Base-by-base conservation (phyloP, 2,329 filamentous ascomycete species). In the Onygena corvina region DNA sequence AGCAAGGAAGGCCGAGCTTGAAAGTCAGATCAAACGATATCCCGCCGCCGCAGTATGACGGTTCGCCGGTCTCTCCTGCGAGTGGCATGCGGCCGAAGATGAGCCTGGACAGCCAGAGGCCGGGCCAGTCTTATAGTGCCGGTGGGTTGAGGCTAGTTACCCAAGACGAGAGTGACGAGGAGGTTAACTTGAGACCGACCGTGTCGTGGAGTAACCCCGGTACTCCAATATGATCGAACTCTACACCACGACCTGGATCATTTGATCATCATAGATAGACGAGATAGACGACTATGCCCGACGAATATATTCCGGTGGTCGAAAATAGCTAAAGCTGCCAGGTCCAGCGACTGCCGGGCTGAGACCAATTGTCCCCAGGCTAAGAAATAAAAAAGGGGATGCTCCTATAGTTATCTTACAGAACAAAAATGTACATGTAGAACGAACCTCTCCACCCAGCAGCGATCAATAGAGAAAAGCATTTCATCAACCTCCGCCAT, bases 11-110 rank as follows among this genome's bases (percentile, higher is more conserved):
- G 14, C 31, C 49, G 25, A 52, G 36, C 12, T 11, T 53, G 38
- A 50, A 50, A 3, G 38, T 48, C 6, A 48, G 42, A n/a, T 36
- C 47, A 23, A 47, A 44, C 31, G 52, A 53, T 31, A 31, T 51
- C 12, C 33, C 20, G 12, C 49, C 48, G 5, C 46, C 5, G 8
- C 42, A 33, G 9, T 35, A 4, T 18, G 33, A 14, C n/a, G 21
- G 25, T 35, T 53, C 51, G 4, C 48, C 51, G n/a, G 46, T 48
- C 30, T 53, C 51, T 18, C 51, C 48, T 25, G 50, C 40, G 4
- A 49, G 48, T 6, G 49, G 38, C 12, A 20, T 42, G 25, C 7
- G 38, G 23, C 38, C 38, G 9, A 42, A 42, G 21, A 42, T 34
- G 42, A 33, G 12, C 5, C 23, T 48, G 9, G 30, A 31, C 14